Evolutionary conservation across 345 rosid species (phyloP), one percentile per base, ranked within the genome.

Genomic region (Salix dunnii): DNA sequence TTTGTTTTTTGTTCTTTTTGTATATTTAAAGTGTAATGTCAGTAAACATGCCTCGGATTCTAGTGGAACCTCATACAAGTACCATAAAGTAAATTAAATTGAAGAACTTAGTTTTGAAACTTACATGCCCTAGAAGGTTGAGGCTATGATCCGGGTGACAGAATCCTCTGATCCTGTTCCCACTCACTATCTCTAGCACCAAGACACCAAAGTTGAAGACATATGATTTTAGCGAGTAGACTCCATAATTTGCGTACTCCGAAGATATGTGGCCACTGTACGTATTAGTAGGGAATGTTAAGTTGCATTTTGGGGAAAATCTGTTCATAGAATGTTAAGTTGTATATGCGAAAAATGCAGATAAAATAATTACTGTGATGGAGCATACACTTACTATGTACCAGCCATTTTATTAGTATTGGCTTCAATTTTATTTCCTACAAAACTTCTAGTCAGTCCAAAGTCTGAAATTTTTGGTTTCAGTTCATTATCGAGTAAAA

Each of bases 401-500:
- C 76, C 62, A 3, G 28, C 74, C 40, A 71, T 63, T 28, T 49
- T 71, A 28, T 10, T 51, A 20, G 74, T 71, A 20, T 51, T 71
- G 40, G 62, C 74, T 51, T 51, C 76, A 12, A 35, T 58, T 58
- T 23, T 35, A 61, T 73, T 42, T 25, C 55, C 68, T 27, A 53
- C 67, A 61, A 73, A 38, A 27, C 67, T 73, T 73, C 67, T 73
- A 5, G 76, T 55, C 3, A 61, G 65, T 35, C 76, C 76, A 61
- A 73, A 73, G 35, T 71, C 63, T 71, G 74, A 71, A 12, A 71
- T 71, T 21, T 71, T 71, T 6, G 74, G 74, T 23, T 71, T 51
- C 46, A 71, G 25, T 27, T 53, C 31, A 20, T 51, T 2, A 11
- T 51, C 64, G 1, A 71, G 30, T n/a, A 71, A 33, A 33, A 51